Evolutionary conservation across 1,139 yeast species (phyloP).

Genomic region (Nakaseomyces bracarensis): DNA sequence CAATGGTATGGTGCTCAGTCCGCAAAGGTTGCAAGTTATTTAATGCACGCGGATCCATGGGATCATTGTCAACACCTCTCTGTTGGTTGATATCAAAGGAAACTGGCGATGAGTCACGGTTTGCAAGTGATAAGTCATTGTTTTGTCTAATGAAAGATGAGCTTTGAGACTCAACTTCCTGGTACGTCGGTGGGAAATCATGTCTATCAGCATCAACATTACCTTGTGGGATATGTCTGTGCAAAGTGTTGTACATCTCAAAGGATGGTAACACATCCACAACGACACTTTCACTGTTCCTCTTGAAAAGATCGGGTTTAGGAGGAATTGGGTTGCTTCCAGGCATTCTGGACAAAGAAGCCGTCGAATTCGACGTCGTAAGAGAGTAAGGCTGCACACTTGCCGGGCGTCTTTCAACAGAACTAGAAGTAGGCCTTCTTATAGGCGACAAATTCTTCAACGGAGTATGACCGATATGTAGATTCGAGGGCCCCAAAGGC

Average conservation of each 20-base stretch:
- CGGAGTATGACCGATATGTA: constrained; percentile 2
- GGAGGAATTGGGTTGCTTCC: constrained; percentile 3
- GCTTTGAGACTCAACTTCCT: constrained; percentile 16
- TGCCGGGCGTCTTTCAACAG: constrained; percentile 5
- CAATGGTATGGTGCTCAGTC: constrained; percentile 12
- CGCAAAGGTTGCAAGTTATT: constrained; percentile 14
- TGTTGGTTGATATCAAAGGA: constrained; percentile 4
- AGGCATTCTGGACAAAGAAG: constrained; percentile 3
- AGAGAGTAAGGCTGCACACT: constrained; percentile 6
- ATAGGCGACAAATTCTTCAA: constrained; percentile 8
- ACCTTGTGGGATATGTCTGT: constrained; percentile 26
- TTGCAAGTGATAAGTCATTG: constrained; percentile 7
- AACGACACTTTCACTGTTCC: constrained; percentile 4
- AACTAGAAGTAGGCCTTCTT: constrained; percentile 6
- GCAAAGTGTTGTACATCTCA: constrained; percentile 27
- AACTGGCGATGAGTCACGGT: constrained; percentile 10
- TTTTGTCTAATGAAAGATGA: constrained; percentile 10
- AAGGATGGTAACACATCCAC: constrained; percentile 27
- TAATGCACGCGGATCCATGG: constrained; percentile 3
- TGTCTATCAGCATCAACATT: constrained; percentile 23
- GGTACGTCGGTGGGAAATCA: constrained; percentile 24
- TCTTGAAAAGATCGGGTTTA: not conserved
- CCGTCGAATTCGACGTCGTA: not conserved
- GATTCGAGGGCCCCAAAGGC: not conserved
- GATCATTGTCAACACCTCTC: constrained; percentile 1